These are phyloP conservation scores for Aspergillus amoenus DNA, from an alignment of 2,329 filamentous ascomycete genomes.

Conservation along the genomic window DNA sequence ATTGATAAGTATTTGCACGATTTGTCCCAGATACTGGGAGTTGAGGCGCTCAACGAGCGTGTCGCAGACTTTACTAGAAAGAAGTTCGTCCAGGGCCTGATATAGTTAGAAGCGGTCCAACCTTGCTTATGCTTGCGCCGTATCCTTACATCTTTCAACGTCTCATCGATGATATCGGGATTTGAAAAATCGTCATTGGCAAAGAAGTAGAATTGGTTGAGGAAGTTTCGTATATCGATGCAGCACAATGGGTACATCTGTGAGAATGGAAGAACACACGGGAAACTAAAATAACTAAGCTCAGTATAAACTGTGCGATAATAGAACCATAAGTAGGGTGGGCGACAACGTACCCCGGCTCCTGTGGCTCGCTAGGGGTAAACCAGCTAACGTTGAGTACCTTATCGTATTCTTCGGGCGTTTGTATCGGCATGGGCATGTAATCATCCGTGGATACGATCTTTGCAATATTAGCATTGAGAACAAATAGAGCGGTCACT, in stretches of 20 bases:
- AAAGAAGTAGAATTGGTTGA: conserved; percentile 98
- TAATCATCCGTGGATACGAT: conserved; percentile 92
- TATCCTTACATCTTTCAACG: conserved; percentile 67
- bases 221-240: conserved; percentile 95
- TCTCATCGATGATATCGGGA: conserved; percentile 85
- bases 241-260: conserved; percentile 99
- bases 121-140: too few species aligned
- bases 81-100: conserved; percentile 87
- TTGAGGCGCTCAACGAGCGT: conserved; percentile 82
- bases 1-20: conserved; percentile 97
- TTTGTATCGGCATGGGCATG: conserved; percentile 98
- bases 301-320: not conserved
- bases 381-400: conserved; percentile 98
- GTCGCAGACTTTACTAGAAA: conserved; percentile 88
- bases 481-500: not conserved
- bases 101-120: conserved; percentile 14
- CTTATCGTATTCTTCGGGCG: conserved; percentile 87
- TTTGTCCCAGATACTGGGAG: conserved; percentile 94
- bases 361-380: conserved; percentile 73
- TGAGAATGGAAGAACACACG: conserved; percentile 93
- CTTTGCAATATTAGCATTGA: conserved; percentile 27
- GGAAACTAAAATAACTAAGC: conserved; percentile 60
- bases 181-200: conserved; percentile 95
- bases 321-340: not conserved
- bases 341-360: conserved; percentile 63